These are phyloP conservation scores for Heimioporus punctisporus DNA, from an alignment of 1,284 basidiomycete genomes.

Conservation along the genomic window DNA sequence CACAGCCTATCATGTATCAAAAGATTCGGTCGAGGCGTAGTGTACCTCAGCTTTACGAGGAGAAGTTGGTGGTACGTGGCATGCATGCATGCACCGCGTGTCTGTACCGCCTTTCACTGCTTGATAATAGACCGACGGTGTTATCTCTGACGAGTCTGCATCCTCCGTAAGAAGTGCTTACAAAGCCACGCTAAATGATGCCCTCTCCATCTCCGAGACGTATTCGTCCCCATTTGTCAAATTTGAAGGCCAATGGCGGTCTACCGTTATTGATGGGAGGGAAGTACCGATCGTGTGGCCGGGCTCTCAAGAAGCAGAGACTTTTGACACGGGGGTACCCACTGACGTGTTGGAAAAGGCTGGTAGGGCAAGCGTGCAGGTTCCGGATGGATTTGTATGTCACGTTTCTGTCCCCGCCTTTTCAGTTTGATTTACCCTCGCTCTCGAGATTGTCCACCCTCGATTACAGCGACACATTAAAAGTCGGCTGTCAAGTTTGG, in stretches of 20 bases:
- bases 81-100: neutral
- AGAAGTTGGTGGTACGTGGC: constrained; percentile 66
- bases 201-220: constrained; percentile 52
- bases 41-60: constrained; percentile 83
- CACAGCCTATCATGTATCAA: constrained; percentile 89
- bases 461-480: constrained; percentile 82
- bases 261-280: constrained; percentile 10
- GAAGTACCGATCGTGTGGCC: constrained; percentile 70
- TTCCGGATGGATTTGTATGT: constrained; percentile 74
- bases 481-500: constrained; percentile 71
- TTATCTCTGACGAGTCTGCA: constrained; percentile 54
- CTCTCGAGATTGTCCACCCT: constrained; percentile 70
- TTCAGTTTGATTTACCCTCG: neutral
- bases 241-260: constrained; percentile 66
- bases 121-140: constrained; percentile 53
- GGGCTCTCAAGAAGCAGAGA: constrained; percentile 48
- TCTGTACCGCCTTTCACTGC: too few relatives aligned
- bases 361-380: constrained; percentile 70
- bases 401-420: neutral
- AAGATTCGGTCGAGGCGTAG: constrained; percentile 77
- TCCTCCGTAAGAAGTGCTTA: constrained; percentile 54
- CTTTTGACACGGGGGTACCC: constrained; percentile 74
- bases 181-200: constrained; percentile 61
- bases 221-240: constrained; percentile 55
- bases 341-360: constrained; percentile 52